Evolutionary conservation across 2,329 filamentous ascomycete species (phyloP).

Genomic region (Acrodontium crateriforme): DNA sequence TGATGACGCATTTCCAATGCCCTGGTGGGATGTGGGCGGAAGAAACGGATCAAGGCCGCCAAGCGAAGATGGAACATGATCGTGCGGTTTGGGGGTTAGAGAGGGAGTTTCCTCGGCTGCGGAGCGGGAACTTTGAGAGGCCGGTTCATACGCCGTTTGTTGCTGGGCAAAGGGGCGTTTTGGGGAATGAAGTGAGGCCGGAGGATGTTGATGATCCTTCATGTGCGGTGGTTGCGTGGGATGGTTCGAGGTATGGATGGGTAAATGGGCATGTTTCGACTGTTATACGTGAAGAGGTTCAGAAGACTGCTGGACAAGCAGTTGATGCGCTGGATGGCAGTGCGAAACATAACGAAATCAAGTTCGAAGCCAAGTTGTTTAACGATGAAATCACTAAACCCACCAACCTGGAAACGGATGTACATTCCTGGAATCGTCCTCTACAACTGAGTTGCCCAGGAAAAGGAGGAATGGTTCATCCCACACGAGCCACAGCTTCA

Average conservation of each 20-base stretch:
- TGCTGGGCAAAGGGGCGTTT: constrained; percentile 5
- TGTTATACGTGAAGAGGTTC: background rate
- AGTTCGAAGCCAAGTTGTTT: background rate
- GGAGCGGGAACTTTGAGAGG: constrained; percentile 3
- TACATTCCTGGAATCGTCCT: too few relatives aligned
- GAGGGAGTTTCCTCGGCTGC: constrained; percentile 7
- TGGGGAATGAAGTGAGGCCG: constrained; percentile 10
- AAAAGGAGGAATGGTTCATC: too few relatives aligned
- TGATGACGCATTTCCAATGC: background rate
- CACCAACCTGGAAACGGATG: too few relatives aligned
- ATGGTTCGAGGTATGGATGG: background rate
- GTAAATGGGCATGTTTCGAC: background rate
- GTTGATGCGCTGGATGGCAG: background rate
- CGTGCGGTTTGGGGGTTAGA: constrained; percentile 3
- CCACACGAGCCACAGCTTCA: too few relatives aligned
- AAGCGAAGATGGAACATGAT: constrained; percentile 4
- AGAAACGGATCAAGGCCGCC: background rate
- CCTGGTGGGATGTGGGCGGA: background rate
- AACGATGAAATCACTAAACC: too few relatives aligned
- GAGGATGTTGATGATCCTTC: constrained; percentile 11
- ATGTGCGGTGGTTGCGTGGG: background rate
- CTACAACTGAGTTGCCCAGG: too few relatives aligned
- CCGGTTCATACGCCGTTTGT: background rate
- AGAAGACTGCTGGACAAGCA: background rate
- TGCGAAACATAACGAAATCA: background rate